Evolutionary conservation across 169 alveolate species (phyloP).

Genomic region (Plasmodium adleri): DNA sequence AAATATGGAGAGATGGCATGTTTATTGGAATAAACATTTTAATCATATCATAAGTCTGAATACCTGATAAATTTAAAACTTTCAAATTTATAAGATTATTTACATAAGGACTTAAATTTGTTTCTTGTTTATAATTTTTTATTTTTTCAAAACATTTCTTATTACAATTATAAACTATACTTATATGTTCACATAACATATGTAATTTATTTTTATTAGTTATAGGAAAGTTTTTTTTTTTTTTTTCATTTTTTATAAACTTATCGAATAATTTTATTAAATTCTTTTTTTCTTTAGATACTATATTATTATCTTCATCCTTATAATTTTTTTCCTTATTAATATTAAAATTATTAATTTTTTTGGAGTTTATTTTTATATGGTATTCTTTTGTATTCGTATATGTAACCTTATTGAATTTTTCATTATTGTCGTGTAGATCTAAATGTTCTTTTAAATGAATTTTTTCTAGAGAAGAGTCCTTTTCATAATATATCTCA

Average conservation of each 20-base stretch:
- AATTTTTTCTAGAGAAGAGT: too few species aligned
- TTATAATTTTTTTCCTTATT: neutral
- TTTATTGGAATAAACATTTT: slow-evolving; percentile 51
- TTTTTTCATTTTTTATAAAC: neutral
- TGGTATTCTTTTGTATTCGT: too few species aligned
- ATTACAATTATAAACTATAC: slow-evolving; percentile 40
- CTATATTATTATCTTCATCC: neutral
- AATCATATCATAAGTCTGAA: slow-evolving; percentile 53
- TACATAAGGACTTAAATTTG: slow-evolving; percentile 28
- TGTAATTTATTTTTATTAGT: slow-evolving; percentile 16
- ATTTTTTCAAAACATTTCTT: slow-evolving; percentile 44
- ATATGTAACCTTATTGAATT: too few species aligned
- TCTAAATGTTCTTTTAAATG: too few species aligned
- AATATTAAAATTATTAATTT: too few species aligned
- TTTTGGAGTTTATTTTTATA: too few species aligned
- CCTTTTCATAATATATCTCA: too few species aligned
- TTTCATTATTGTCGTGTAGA: too few species aligned
- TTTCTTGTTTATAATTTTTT: slow-evolving; percentile 49
- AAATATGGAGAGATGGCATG: slow-evolving; percentile 11
- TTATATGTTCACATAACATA: slow-evolving; percentile 39
- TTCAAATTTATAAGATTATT: slow-evolving; percentile 7
- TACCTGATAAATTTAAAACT: slow-evolving; percentile 41
- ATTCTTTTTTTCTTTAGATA: neutral
- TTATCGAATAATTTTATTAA: neutral
- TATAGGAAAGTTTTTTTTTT: neutral